These are phyloP conservation scores for Aspergillus tanneri DNA, from an alignment of 2,329 filamentous ascomycete genomes.

Conservation along the genomic window DNA sequence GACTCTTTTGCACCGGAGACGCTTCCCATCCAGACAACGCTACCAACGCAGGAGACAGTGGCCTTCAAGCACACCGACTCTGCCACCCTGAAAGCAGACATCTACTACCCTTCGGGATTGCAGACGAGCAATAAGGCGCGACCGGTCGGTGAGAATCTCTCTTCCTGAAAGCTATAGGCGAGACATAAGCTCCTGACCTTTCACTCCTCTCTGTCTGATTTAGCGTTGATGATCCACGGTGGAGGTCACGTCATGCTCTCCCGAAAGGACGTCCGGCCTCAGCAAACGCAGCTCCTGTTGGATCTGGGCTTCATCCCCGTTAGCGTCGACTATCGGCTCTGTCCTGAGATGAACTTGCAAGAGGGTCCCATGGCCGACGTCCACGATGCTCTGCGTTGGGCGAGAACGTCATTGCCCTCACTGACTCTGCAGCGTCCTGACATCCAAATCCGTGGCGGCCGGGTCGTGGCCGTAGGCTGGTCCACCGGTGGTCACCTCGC, in stretches of 20 bases:
- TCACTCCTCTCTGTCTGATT: too few species aligned
- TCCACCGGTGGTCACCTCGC: conserved; percentile 51
- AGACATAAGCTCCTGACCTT: too few species aligned
- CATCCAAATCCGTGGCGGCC: conserved; percentile 16
- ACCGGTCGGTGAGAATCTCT: too few species aligned
- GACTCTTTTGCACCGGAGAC: conserved; percentile 37
- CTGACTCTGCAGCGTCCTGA: conserved; percentile 11
- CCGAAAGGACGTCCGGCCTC: conserved; percentile 6
- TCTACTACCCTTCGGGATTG: too few species aligned
- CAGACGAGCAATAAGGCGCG: too few species aligned
- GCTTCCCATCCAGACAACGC: too few species aligned
- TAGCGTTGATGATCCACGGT: conserved; percentile 24
- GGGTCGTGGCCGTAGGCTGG: conserved; percentile 49
- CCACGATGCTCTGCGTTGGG: conserved; percentile 31
- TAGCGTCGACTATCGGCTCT: conserved; percentile 53
- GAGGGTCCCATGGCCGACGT: conserved; percentile 38
- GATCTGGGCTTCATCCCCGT: conserved; percentile 47
- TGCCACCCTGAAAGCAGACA: too few species aligned
- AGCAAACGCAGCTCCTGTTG: conserved; percentile 42
- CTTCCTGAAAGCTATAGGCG: too few species aligned
- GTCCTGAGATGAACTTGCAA: conserved; percentile 46
- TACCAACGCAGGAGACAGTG: too few species aligned
- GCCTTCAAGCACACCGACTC: too few species aligned
- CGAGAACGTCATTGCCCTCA: conserved; percentile 31
- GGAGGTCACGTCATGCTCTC: conserved; percentile 16